These are phyloP conservation scores for Daldinia loculata DNA, from an alignment of 495 filamentous ascomycete genomes.

Conservation along the genomic window DNA sequence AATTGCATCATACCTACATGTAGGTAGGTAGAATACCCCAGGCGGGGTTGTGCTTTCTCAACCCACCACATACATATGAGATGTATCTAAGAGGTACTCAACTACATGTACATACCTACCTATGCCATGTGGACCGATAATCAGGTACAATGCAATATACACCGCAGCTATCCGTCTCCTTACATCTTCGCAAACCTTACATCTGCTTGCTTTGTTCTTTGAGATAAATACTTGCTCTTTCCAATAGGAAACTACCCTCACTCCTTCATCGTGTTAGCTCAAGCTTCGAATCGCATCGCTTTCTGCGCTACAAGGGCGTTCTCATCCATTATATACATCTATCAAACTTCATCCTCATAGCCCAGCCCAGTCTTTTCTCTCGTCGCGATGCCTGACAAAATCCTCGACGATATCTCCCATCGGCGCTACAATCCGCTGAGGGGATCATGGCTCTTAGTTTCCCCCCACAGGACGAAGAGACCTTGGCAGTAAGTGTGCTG, in stretches of 20 bases:
- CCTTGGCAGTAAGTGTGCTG: conserved; percentile 89
- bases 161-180: conserved; percentile 21
- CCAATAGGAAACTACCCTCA: not conserved
- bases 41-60: conserved; percentile 26
- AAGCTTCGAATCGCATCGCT: not conserved
- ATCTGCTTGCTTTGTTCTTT: conserved; percentile 16
- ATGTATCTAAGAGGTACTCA: not conserved
- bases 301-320: not conserved
- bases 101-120: too few species aligned
- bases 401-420: conserved; percentile 97
- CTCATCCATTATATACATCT: not conserved
- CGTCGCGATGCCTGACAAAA: conserved; percentile 62
- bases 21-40: not conserved
- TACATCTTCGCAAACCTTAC: not conserved
- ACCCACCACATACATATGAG: not conserved
- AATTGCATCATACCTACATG: conserved; percentile 15
- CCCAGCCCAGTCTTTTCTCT: not conserved
- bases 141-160: conserved; percentile 9
- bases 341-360: not conserved
- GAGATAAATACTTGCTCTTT: conserved; percentile 15
- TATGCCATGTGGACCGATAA: conserved; percentile 1
- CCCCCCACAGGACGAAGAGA: conserved; percentile 93
- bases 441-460: conserved; percentile 90
- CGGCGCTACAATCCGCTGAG: conserved; percentile 91
- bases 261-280: not conserved